A percentile compares a stretch with the other conserved stretches of the same genome.
Conservation (phyloP, 176 grass and related monocot species). For the Metroxylon sagu region DNA sequence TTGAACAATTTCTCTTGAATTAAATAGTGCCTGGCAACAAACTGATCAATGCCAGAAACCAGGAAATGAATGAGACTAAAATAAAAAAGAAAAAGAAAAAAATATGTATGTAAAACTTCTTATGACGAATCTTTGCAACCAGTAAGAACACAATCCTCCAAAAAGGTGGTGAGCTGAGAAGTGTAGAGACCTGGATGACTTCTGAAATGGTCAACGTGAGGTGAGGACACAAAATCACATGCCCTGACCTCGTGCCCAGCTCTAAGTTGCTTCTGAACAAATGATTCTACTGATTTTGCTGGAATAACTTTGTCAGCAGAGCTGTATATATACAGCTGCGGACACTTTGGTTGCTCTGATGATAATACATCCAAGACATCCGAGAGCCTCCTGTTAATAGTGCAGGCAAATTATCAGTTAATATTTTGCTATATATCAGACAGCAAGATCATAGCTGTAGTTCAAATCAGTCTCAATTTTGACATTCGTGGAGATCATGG, state of each 20-base stretch:
- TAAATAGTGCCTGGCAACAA: no score
- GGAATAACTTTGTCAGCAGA: constrained; percentile 80
- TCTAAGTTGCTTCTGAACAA: constrained; percentile 52
- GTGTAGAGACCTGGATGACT: constrained; percentile 63
- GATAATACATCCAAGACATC: constrained; percentile 63
- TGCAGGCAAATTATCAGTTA: no score
- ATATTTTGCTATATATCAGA: no score
- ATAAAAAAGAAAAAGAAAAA: no score
- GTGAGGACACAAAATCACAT: constrained; percentile 68
- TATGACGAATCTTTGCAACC: neutral
- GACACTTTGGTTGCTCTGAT: constrained; percentile 63
- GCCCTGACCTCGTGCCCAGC: constrained; percentile 47
- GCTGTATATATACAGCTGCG: constrained; percentile 85
- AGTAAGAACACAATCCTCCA: constrained; percentile 54
- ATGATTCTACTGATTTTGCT: constrained; percentile 67
- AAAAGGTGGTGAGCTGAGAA: constrained; percentile 50
- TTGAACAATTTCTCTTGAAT: neutral
- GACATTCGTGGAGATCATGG: no score
- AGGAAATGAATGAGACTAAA: no score
- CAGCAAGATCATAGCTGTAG: no score
- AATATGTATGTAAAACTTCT: neutral
- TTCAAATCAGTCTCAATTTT: no score
- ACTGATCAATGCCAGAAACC: no score
- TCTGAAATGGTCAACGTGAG: constrained; percentile 76
- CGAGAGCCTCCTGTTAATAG: constrained; percentile 43